phyloP scores from a whole-genome alignment of 345 rosid species.

The Gynandropsis gynandra region DNA sequence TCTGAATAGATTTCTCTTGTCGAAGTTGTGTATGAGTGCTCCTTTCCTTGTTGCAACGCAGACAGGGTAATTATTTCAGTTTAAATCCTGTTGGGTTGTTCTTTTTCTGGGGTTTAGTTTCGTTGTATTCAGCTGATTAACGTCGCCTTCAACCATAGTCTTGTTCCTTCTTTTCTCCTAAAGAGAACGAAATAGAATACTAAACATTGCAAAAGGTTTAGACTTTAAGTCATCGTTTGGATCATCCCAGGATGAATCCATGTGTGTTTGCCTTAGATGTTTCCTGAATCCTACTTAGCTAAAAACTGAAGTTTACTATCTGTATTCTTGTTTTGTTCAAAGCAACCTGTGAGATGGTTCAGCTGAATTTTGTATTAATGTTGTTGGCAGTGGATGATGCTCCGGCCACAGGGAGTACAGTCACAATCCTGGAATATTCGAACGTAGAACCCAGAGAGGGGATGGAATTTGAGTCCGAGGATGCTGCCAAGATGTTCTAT shows the following conservation, averaged over 20 bases:
- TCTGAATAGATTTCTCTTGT: neutral
- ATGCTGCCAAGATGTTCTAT: slow-evolving; percentile 74
- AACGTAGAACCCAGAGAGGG: slow-evolving; percentile 63
- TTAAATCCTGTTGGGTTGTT: slow-evolving; percentile 7
- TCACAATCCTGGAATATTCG: slow-evolving; percentile 27
- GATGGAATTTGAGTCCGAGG: slow-evolving; percentile 85
- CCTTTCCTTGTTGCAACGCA: neutral
- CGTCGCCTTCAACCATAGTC: neutral
- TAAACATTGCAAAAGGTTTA: too few species aligned
- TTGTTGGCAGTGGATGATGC: slow-evolving; percentile 47
- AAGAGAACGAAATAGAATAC: too few species aligned
- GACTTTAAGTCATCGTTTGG: slow-evolving; percentile 1
- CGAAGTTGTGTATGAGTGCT: too few species aligned
- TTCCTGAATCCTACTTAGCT: too few species aligned
- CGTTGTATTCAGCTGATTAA: neutral
- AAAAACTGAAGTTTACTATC: neutral
- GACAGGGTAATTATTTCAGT: neutral
- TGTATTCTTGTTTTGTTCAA: neutral
- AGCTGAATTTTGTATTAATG: slow-evolving; percentile 4
- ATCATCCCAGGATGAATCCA: neutral
- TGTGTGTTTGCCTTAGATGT: neutral
- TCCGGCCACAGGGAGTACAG: slow-evolving; percentile 31
- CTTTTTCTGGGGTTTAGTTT: slow-evolving; percentile 5
- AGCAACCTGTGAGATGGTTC: neutral
- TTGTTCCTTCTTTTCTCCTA: neutral